A percentile compares a stretch with the other conserved stretches of the same genome.
Evolutionary conservation across 208 protist genomes (phyloP).

Genomic region (Vickermania spadyakhi): DNA sequence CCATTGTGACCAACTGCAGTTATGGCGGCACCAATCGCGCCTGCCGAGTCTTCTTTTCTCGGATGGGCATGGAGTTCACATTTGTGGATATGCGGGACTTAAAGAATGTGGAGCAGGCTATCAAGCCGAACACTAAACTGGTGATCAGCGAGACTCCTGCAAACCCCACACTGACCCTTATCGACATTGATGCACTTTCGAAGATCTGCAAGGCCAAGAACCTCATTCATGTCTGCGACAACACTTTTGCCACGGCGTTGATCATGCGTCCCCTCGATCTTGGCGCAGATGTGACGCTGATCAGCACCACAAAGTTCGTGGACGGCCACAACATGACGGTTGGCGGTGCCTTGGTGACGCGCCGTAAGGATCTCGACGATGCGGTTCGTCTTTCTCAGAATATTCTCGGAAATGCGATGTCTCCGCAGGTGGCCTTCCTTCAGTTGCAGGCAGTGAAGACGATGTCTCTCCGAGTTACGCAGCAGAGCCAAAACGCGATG

Average conservation of each 20-base stretch:
- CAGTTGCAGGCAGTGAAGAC: conserved; percentile 95
- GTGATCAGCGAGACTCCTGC: conserved; percentile 95
- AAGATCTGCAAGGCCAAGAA: conserved; percentile 68
- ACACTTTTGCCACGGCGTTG: conserved; percentile 95
- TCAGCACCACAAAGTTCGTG: conserved; percentile 96
- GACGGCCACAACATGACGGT: conserved; percentile 96
- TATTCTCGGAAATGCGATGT: conserved; percentile 89
- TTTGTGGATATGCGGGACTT: conserved; percentile 92
- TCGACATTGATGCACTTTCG: conserved; percentile 85
- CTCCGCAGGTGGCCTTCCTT: conserved; percentile 91
- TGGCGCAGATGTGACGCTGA: conserved; percentile 94
- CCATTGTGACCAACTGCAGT: conserved; percentile 90
- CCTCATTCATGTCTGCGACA: conserved; percentile 92
- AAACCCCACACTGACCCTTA: conserved; percentile 92
- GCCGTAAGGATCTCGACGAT: conserved; percentile 68
- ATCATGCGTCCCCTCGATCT: conserved; percentile 93
- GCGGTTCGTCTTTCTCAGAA: conserved; percentile 91
- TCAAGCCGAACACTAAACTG: conserved; percentile 90
- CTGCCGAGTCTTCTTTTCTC: conserved; percentile 79
- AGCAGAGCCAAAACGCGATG: conserved; percentile 89
- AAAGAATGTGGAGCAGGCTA: conserved; percentile 68
- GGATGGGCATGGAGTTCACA: conserved; percentile 86
- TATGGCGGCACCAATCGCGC: conserved; percentile 94
- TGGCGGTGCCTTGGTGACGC: conserved; percentile 78
- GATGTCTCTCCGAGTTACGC: conserved; percentile 88